These are phyloP conservation scores for Rhynchospora pubera DNA, from an alignment of 176 grass and related monocot species.

Conservation along the genomic window DNA sequence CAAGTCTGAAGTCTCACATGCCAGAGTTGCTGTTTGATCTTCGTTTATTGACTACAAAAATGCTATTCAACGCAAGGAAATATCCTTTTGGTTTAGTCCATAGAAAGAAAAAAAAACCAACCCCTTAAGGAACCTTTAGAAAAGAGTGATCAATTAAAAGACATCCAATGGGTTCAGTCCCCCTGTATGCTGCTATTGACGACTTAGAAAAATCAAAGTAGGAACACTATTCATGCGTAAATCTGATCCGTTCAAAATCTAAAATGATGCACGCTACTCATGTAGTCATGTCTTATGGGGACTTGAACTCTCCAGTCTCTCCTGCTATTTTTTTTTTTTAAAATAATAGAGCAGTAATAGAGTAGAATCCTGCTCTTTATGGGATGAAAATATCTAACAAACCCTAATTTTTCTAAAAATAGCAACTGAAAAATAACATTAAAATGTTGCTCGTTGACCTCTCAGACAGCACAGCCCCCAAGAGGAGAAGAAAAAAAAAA, in stretches of 20 bases:
- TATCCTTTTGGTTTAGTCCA: neutral
- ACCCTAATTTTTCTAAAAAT: neutral
- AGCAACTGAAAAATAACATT: neutral
- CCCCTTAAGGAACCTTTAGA: neutral
- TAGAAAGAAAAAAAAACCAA: neutral
- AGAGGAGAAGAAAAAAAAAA: neutral
- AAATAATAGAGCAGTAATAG: too few species aligned
- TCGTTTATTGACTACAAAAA: neutral
- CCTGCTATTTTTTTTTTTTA: neutral
- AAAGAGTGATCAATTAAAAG: neutral
- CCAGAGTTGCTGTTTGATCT: neutral
- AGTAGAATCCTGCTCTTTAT: neutral
- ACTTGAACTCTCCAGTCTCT: neutral
- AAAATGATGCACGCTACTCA: neutral
- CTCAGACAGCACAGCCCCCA: neutral
- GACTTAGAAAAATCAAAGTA: neutral
- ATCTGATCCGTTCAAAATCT: neutral
- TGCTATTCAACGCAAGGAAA: conserved; percentile 1
- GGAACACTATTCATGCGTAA: neutral
- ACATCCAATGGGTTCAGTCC: neutral
- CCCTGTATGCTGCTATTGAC: neutral
- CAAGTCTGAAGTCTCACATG: neutral
- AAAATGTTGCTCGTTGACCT: neutral
- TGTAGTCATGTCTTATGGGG: neutral
- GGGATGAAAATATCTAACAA: neutral